Percentiles rank a stretch among this genome's conserved stretches.
phyloP scores from a whole-genome alignment of 2,329 filamentous ascomycete genomes.

The Tolypocladium endophyticum region DNA sequence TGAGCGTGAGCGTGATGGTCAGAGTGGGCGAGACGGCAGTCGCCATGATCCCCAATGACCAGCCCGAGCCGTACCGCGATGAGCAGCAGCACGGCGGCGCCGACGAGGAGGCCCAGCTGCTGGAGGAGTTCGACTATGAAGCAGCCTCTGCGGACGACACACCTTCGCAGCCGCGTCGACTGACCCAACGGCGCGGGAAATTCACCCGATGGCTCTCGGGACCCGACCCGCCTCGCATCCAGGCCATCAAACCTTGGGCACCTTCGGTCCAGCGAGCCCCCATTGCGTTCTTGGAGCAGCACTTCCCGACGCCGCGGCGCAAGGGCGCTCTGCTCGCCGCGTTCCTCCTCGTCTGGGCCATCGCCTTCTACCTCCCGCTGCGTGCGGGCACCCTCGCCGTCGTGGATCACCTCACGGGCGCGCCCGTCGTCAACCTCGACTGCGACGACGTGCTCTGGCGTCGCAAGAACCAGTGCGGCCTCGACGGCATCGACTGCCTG shows the following conservation, averaged over 20 bases:
- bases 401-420: slow-evolving; percentile 56
- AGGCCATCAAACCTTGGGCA: neutral
- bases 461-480: slow-evolving; percentile 58
- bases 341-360: slow-evolving; percentile 57
- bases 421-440: slow-evolving; percentile 49
- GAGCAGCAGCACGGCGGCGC: neutral
- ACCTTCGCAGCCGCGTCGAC: neutral
- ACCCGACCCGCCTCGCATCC: neutral
- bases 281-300: neutral
- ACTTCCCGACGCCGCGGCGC: neutral
- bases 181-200: neutral
- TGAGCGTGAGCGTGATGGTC: neutral
- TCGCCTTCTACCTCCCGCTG: slow-evolving; percentile 59
- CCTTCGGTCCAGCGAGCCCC: neutral
- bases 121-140: neutral
- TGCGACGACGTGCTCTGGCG: slow-evolving; percentile 64
- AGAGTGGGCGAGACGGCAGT: neutral
- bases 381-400: slow-evolving; percentile 47
- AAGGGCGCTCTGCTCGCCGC: slow-evolving; percentile 35
- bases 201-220: neutral
- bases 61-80: neutral
- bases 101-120: neutral
- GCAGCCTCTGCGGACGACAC: neutral
- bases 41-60: neutral
- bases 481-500: slow-evolving; percentile 67